Evolutionary conservation across 768 basidiomycete genomes (phyloP).

Genomic region (Auricularia cornea): DNA sequence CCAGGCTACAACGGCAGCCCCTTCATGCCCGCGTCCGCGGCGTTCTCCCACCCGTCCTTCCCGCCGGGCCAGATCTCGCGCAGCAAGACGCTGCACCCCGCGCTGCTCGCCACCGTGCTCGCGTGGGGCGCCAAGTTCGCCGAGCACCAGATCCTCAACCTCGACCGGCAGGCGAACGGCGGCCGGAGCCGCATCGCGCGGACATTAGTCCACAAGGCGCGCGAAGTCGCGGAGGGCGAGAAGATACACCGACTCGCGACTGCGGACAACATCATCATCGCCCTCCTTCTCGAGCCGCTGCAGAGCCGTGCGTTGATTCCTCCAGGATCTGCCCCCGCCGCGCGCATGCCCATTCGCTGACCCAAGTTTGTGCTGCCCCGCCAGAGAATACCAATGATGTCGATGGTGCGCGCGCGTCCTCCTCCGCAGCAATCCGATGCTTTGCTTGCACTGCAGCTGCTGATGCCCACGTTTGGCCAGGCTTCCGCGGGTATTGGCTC

Average conservation of each 20-base stretch:
- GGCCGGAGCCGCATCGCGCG: conserved; percentile 73
- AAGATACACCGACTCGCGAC: conserved; percentile 78
- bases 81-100: conserved; percentile 49
- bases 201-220: conserved; percentile 67
- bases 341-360: conserved; percentile 1
- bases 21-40: conserved; percentile 1
- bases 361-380: neutral
- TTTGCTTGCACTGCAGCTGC: neutral
- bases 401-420: conserved; percentile 48
- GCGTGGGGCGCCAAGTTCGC: conserved; percentile 94
- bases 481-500: conserved; percentile 82
- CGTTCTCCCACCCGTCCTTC: conserved; percentile 4
- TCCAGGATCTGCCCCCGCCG: conserved; percentile 8
- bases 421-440: conserved; percentile 8
- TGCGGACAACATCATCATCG: conserved; percentile 74
- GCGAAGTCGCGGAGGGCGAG: conserved; percentile 78
- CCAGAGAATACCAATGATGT: conserved; percentile 67
- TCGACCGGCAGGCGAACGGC: conserved; percentile 48
- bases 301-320: conserved; percentile 73
- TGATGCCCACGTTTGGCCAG: conserved; percentile 28
- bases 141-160: conserved; percentile 75
- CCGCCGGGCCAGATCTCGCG: conserved; percentile 18
- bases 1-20: neutral
- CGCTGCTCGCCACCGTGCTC: conserved; percentile 76
- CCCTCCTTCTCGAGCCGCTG: conserved; percentile 71